Percentiles rank a stretch among this genome's conserved stretches.
phyloP scores from a whole-genome alignment of 2,329 filamentous ascomycete species.

The Pseudocercospora ulei region DNA sequence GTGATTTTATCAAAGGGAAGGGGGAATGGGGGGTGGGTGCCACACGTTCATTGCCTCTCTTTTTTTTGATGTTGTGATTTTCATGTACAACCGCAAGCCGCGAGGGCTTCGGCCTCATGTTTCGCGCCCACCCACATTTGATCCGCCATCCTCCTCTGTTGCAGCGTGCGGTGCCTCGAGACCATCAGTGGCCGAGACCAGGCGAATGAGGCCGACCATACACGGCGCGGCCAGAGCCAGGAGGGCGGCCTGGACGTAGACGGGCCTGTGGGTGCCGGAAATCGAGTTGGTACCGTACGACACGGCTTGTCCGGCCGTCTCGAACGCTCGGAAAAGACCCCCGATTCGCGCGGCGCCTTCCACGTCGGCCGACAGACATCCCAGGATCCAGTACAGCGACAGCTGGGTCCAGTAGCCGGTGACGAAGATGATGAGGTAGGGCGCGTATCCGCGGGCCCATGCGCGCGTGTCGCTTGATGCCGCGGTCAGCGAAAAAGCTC shows the following conservation, averaged over 20 bases:
- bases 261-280: conserved; percentile 10
- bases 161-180: not conserved
- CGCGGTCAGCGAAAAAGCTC: too few relatives aligned
- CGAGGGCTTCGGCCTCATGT: too few relatives aligned
- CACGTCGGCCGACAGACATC: conserved; percentile 34
- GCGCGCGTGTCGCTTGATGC: conserved; percentile 15
- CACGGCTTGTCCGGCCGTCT: conserved; percentile 42
- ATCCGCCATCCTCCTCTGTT: not conserved
- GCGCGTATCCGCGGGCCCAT: conserved; percentile 22
- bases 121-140: too few relatives aligned
- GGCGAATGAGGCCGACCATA: conserved; percentile 19
- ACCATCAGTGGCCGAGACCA: conserved; percentile 15
- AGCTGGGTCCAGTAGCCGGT: conserved; percentile 25
- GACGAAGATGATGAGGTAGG: conserved; percentile 24
- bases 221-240: conserved; percentile 19
- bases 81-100: too few relatives aligned
- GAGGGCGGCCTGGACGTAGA: conserved; percentile 20
- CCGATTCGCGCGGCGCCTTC: conserved; percentile 30
- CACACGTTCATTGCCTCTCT: too few relatives aligned
- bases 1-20: too few relatives aligned
- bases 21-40: too few relatives aligned
- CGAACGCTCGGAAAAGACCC: conserved; percentile 30
- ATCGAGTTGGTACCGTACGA: conserved; percentile 28
- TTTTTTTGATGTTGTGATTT: too few relatives aligned
- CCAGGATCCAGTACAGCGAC: conserved; percentile 36